A percentile compares a stretch with the other conserved stretches of the same genome.
Conservation (phyloP, 2,329 filamentous ascomycete species). For the Ophiostoma sp. region DNA sequence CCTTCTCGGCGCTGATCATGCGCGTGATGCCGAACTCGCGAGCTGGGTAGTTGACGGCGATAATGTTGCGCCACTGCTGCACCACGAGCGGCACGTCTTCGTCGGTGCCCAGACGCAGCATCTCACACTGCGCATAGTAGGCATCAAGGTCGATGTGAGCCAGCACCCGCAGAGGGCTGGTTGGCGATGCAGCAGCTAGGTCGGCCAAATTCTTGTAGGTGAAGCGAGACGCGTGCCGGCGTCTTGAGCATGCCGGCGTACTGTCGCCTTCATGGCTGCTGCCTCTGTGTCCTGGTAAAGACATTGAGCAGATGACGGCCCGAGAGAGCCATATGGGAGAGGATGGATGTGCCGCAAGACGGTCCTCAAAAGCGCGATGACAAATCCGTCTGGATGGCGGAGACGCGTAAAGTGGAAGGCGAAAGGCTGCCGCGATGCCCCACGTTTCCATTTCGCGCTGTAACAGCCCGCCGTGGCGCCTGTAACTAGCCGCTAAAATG, state of each 20-base stretch:
- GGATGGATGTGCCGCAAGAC: background rate
- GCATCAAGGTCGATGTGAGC: constrained; percentile 94
- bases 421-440: background rate
- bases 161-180: constrained; percentile 76
- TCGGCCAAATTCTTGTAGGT: constrained; percentile 78
- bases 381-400: background rate
- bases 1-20: constrained; percentile 74
- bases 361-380: background rate
- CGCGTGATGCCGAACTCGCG: constrained; percentile 72
- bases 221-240: constrained; percentile 62
- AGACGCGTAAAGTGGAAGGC: constrained; percentile 8
- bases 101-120: constrained; percentile 70
- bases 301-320: background rate
- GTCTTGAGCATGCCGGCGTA: constrained; percentile 36
- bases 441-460: background rate
- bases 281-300: background rate
- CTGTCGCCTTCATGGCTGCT: background rate
- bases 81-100: constrained; percentile 81
- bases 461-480: background rate
- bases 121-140: constrained; percentile 96
- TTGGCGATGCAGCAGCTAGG: constrained; percentile 63
- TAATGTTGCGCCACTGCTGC: constrained; percentile 87
- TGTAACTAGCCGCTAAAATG: background rate
- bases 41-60: constrained; percentile 93
- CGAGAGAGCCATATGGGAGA: constrained; percentile 2